phyloP scores from a whole-genome alignment of 371 early-diverging fungal genomes.

The Nematocida parisii region DNA sequence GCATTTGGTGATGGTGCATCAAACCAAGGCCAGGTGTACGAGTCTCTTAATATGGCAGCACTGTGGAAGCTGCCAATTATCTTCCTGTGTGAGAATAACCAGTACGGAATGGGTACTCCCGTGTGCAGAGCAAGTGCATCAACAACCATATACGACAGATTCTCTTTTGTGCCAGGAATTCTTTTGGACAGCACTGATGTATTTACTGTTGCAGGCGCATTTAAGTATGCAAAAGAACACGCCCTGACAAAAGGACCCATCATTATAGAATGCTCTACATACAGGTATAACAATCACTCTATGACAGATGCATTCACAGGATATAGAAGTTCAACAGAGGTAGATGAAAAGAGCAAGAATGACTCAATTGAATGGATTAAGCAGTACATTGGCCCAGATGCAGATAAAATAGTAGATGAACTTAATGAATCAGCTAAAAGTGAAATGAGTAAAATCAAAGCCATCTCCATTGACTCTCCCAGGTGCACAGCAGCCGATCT shows the following conservation, averaged over 20 bases:
- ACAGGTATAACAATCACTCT: conserved; percentile 97
- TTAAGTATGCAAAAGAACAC: conserved; percentile 60
- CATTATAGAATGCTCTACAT: conserved; percentile 89
- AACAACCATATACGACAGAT: conserved; percentile 87
- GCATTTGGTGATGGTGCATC: conserved; percentile 98
- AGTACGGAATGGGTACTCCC: conserved; percentile 96
- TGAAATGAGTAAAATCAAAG: conserved; percentile 45
- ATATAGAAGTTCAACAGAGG: conserved; percentile 55
- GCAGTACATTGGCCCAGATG: conserved; percentile 14
- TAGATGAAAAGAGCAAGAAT: conserved; percentile 23
- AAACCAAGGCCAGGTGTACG: conserved; percentile 98
- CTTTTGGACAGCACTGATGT: conserved; percentile 76
- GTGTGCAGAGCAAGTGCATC: conserved; percentile 82
- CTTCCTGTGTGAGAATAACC: conserved; percentile 97
- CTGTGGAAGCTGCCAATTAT: conserved; percentile 90
- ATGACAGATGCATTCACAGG: conserved; percentile 60
- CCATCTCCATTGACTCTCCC: conserved; percentile 7
- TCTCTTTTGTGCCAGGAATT: conserved; percentile 90
- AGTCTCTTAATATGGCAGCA: conserved; percentile 97
- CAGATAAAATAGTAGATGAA: conserved; percentile 5
- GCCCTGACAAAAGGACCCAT: conserved; percentile 76
- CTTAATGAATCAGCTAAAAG: conserved; percentile 35
- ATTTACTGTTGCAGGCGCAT: conserved; percentile 49
- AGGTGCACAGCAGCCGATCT: conserved; percentile 21
- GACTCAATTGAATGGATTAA: conserved; percentile 57